phyloP scores from a whole-genome alignment of 805 yeast species.

The Isabelozyma rhagii region DNA sequence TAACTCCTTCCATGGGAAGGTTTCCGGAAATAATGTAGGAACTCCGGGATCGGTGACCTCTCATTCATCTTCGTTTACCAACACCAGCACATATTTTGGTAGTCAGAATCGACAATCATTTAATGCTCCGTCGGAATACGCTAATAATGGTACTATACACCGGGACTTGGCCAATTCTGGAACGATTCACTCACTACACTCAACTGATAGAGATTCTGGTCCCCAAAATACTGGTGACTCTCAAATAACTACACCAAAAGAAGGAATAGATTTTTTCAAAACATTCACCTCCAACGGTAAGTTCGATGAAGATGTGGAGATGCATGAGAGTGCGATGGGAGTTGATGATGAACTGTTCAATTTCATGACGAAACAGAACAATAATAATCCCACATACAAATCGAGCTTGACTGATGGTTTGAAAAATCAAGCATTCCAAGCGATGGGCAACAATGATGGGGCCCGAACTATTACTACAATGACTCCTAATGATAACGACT shows the following conservation, averaged over 20 bases:
- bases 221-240: not conserved
- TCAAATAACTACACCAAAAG: not conserved
- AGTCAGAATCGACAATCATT: constrained; percentile 2
- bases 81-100: not conserved
- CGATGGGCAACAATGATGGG: not conserved
- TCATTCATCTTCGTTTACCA: constrained; percentile 6
- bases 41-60: constrained; percentile 10
- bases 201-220: too few species aligned
- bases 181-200: too few species aligned
- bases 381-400: not conserved
- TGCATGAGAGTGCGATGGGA: not conserved
- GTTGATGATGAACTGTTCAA: not conserved
- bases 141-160: constrained; percentile 1
- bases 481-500: constrained; percentile 7
- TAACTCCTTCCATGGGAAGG: not conserved
- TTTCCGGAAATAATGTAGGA: constrained; percentile 1
- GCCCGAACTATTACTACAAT: constrained; percentile 2
- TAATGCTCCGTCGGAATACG: constrained; percentile 3
- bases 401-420: constrained; percentile 11
- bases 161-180: not conserved
- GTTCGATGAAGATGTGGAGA: constrained; percentile 2
- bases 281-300: constrained; percentile 1
- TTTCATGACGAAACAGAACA: constrained; percentile 1
- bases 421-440: constrained; percentile 3
- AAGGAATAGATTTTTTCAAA: constrained; percentile 7